Percentiles rank a stretch among this genome's conserved stretches.
phyloP scores from a whole-genome alignment of 2,329 filamentous ascomycete species.

The Pseudocercospora vitis region DNA sequence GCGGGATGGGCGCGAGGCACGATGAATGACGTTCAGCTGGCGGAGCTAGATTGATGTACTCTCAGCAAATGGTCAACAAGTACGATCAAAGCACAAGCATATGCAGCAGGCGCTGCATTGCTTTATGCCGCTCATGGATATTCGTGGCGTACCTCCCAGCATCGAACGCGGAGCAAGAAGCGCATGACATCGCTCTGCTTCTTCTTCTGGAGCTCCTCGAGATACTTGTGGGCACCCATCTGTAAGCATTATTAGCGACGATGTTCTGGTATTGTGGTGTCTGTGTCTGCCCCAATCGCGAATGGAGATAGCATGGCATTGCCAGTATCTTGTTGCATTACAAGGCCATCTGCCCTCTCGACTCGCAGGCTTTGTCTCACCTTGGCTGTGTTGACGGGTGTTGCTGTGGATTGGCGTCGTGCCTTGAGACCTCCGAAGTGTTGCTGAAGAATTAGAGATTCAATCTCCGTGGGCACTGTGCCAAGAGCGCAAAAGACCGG shows the following conservation, averaged over 20 bases:
- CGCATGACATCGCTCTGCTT: conserved; percentile 99
- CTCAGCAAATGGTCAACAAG: conserved; percentile 99
- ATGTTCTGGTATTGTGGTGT: conserved; percentile 3
- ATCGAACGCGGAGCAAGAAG: conserved; percentile 99
- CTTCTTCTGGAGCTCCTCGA: conserved; percentile 99
- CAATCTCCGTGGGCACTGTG: conserved; percentile 7
- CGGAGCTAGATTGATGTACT: conserved; percentile 99
- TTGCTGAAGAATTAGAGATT: conserved; percentile 4
- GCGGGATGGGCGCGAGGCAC: conserved; percentile 94
- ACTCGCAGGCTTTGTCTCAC: conserved; percentile 23
- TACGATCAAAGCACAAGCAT: conserved; percentile 58
- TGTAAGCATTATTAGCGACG: conserved; percentile 41
- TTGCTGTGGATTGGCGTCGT: conserved; percentile 23
- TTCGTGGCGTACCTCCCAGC: conserved; percentile 82
- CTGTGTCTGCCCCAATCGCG: conserved; percentile 7
- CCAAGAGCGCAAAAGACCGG: not conserved
- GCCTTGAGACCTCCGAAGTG: conserved; percentile 18
- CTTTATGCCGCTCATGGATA: conserved; percentile 38
- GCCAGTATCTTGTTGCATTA: conserved; percentile 2
- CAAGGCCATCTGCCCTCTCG: conserved; percentile 11
- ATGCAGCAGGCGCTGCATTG: conserved; percentile 15
- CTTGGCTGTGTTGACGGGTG: conserved; percentile 30
- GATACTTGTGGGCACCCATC: conserved; percentile 99
- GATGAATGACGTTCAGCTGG: conserved; percentile 99
- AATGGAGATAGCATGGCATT: conserved; percentile 5